These are phyloP conservation scores for Hanseniaspora valbyensis DNA, from an alignment of 805 yeast species.

Conservation along the genomic window DNA sequence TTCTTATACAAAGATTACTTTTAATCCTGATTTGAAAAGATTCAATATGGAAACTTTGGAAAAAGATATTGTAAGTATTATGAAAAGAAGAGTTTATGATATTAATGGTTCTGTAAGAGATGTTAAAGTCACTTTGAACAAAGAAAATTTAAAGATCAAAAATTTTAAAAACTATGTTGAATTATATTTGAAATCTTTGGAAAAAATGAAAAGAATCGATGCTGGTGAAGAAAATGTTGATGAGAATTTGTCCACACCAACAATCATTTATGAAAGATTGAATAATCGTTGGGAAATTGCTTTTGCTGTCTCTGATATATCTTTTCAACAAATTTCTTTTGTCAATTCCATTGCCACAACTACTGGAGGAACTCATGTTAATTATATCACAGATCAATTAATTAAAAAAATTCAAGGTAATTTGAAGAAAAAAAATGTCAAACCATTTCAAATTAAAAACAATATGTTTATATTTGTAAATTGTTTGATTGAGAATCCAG, in stretches of 20 bases:
- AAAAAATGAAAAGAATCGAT: conserved; percentile 32
- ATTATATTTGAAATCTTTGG: conserved; percentile 72
- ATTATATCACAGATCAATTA: conserved; percentile 72
- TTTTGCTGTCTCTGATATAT: conserved; percentile 82
- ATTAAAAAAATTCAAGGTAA: conserved; percentile 63
- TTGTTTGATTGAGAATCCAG: conserved; percentile 90
- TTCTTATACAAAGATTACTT: conserved; percentile 78
- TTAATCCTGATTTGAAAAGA: conserved; percentile 74
- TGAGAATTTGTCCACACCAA: conserved; percentile 33
- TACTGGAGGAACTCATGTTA: conserved; percentile 92
- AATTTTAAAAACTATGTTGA: conserved; percentile 83
- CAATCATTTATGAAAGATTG: conserved; percentile 66
- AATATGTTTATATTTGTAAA: conserved; percentile 85
- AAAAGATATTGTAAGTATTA: conserved; percentile 68
- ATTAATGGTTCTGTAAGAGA: conserved; percentile 87
- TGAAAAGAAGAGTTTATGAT: conserved; percentile 90
- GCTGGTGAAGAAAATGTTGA: conserved; percentile 30
- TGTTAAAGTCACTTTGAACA: conserved; percentile 67
- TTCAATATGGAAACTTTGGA: conserved; percentile 81
- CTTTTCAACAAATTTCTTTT: conserved; percentile 88
- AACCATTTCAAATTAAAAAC: conserved; percentile 78
- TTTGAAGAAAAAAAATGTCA: conserved; percentile 58
- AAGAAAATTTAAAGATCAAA: conserved; percentile 52
- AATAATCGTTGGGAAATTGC: conserved; percentile 94
- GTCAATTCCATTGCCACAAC: conserved; percentile 97